Base-by-base conservation (phyloP, 768 basidiomycete genomes). In the Paxillus ammoniavirescens region DNA sequence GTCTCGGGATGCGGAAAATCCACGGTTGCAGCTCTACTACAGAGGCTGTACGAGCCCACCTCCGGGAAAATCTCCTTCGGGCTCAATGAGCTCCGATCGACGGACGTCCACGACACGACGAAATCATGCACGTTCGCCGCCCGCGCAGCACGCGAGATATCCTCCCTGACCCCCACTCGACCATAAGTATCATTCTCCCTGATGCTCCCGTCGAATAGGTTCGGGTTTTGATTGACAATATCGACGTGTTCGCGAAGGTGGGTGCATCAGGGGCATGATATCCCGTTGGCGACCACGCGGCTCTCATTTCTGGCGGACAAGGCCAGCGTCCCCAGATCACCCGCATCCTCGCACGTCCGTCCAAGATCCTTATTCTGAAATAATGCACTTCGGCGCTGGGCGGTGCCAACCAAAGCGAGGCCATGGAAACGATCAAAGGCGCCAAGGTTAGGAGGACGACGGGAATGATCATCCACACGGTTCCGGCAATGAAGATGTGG, bases 361-460 rank as follows among this genome's bases (percentile, higher is more conserved):
- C 85, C 0, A 80, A 77, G 42, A 80, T 98, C 13, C 75, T 97
- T 42, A 84, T 97, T 33, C 74, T 98, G 50, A 95, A 98, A 66
- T 96, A 98, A 66, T 97, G 94, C 66, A 98, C 96, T 15, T 87
- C 84, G 41, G 92, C 95, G 6, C 73, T 98, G 54, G 95, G 98
- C 66, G 75, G 82, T 1, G 83, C 83, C 61, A 98, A 96, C 71
- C 89, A 94, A 72, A 78, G 80, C 2, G 86, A 82, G 15, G 87
- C 98, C 14, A 71, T 98, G 62, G 85, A 91, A 50, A 87, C 91
- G 8, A 84, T 95, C 47, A 73, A 74, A 52, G 64, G 72, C 30
- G 83, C 84, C 52, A 83, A 82, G 72, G 69, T 76, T n/a, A n/a
- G 21, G 21, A 21, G 21, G 21, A 21, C 21, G 21, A 3, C 21